A percentile compares a stretch with the other conserved stretches of the same genome.
phyloP scores from a whole-genome alignment of 2,329 filamentous ascomycete genomes.

The Corynespora cassiicola region DNA sequence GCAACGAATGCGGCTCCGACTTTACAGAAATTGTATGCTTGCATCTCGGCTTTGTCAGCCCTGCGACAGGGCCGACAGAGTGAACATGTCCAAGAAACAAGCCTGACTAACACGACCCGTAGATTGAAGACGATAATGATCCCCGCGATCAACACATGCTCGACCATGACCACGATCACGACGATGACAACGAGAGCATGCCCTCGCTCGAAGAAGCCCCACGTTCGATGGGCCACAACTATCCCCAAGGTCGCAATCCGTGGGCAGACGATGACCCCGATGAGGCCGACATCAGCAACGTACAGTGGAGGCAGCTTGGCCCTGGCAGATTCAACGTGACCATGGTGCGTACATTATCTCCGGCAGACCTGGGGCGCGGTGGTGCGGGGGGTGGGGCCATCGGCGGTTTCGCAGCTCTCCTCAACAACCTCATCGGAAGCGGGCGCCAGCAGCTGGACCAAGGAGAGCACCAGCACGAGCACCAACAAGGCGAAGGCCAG shows the following conservation, averaged over 20 bases:
- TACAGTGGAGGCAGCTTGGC: conserved; percentile 48
- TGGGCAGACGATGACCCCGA: conserved; percentile 57
- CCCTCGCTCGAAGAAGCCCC: conserved; percentile 31
- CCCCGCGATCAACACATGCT: conserved; percentile 58
- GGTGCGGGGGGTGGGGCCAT: conserved; percentile 33
- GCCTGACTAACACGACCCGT: conserved; percentile 22
- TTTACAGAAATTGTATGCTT: conserved; percentile 83
- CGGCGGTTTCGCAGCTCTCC: conserved; percentile 53
- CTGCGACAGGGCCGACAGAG: conserved; percentile 1
- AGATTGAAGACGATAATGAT: conserved; percentile 65
- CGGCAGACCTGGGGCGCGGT: conserved; percentile 21
- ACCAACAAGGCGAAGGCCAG: conserved; percentile 18
- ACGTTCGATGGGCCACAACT: conserved; percentile 44
- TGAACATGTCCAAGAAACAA: neutral
- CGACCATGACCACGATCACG: conserved; percentile 30
- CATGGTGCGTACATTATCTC: conserved; percentile 39
- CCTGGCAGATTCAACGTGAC: conserved; percentile 44
- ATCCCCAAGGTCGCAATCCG: too few species aligned
- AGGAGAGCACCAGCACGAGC: conserved; percentile 11
- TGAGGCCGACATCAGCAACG: conserved; percentile 56
- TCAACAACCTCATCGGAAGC: conserved; percentile 52
- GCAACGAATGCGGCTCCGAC: conserved; percentile 79
- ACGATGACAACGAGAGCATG: conserved; percentile 37
- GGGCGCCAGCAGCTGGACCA: conserved; percentile 17
- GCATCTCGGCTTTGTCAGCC: conserved; percentile 5